These are phyloP conservation scores for Coniochaeta ligniaria DNA, from an alignment of 2,329 filamentous ascomycete genomes.

Conservation along the genomic window DNA sequence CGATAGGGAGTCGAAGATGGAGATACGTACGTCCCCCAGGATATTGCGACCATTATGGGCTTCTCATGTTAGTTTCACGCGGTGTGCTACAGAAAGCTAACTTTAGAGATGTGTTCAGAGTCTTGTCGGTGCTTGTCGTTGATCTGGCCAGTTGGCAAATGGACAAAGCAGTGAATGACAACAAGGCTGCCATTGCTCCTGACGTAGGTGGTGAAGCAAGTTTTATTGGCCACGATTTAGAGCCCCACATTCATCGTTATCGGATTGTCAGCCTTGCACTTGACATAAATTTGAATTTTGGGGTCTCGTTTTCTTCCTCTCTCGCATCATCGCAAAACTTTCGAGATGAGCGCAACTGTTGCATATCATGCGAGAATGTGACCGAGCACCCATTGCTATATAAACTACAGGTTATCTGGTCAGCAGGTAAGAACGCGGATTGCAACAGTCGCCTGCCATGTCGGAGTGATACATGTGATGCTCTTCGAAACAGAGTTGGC, in stretches of 20 bases:
- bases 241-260: not conserved
- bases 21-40: slow-evolving; percentile 32
- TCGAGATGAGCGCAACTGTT: not conserved
- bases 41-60: slow-evolving; percentile 26
- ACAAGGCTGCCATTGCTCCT: not conserved
- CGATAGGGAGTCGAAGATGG: not conserved
- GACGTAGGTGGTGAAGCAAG: not conserved
- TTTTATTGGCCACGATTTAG: not conserved
- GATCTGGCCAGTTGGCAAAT: not conserved
- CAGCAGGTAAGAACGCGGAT: not conserved
- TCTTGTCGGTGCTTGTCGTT: not conserved
- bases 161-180: not conserved
- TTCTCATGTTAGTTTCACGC: not conserved
- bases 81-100: not conserved
- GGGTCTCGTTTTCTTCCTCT: not conserved
- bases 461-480: not conserved
- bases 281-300: not conserved
- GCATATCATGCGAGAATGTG: not conserved
- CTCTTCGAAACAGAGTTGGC: slow-evolving; percentile 35
- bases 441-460: not conserved
- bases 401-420: not conserved
- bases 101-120: not conserved
- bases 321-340: not conserved
- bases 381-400: not conserved
- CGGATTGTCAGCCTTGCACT: not conserved